A percentile compares a stretch with the other conserved stretches of the same genome.
phyloP scores from a whole-genome alignment of 2,329 filamentous ascomycete species.

The Nigrograna mackinnonii region DNA sequence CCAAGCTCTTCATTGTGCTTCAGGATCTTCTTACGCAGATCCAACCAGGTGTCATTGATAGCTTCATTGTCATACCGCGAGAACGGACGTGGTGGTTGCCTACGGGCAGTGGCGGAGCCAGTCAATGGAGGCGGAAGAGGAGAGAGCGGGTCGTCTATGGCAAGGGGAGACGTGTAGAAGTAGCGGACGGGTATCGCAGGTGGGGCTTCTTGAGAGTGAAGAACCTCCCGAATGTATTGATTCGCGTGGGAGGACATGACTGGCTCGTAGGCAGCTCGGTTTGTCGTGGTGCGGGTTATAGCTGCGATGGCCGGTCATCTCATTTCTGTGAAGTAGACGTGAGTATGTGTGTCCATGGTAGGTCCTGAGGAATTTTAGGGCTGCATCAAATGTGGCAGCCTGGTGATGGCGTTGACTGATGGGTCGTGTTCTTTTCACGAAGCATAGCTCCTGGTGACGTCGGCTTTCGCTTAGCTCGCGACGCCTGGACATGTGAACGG shows the following conservation, averaged over 20 bases:
- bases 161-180: slow-evolving; percentile 81
- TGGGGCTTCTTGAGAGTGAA: slow-evolving; percentile 42
- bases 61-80: slow-evolving; percentile 77
- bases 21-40: slow-evolving; percentile 56
- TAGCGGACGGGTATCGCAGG: slow-evolving; percentile 54
- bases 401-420: slow-evolving; percentile 1
- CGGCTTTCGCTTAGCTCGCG: no score
- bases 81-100: slow-evolving; percentile 74
- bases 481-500: no score
- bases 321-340: not conserved
- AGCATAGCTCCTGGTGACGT: no score
- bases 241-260: slow-evolving; percentile 39
- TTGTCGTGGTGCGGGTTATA: slow-evolving; percentile 16
- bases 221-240: slow-evolving; percentile 49
- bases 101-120: slow-evolving; percentile 49
- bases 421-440: slow-evolving; percentile 1
- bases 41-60: slow-evolving; percentile 77
- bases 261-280: slow-evolving; percentile 13
- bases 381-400: slow-evolving; percentile 6
- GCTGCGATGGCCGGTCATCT: not conserved
- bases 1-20: slow-evolving; percentile 45
- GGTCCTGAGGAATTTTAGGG: not conserved
- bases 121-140: slow-evolving; percentile 61
- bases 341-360: slow-evolving; percentile 5
- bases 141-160: slow-evolving; percentile 88